phyloP scores from a whole-genome alignment of 129 eudicot genomes.

The Tagetes erecta region DNA sequence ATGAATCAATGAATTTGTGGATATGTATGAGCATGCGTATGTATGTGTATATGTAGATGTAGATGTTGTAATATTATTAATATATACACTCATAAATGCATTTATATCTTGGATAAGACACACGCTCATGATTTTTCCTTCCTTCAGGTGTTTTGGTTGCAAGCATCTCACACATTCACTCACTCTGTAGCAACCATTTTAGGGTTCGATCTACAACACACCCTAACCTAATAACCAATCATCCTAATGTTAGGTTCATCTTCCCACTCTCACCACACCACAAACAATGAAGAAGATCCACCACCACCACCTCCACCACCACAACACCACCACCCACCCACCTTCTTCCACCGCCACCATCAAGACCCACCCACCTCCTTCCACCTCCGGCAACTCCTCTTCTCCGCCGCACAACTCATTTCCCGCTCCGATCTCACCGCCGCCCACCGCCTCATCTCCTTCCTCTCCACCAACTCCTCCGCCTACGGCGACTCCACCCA shows the following conservation, averaged over 20 bases:
- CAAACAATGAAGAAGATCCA: constrained; percentile 16
- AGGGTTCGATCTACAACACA: constrained; percentile 5
- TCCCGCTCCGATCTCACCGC: constrained; percentile 64
- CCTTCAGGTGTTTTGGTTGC: constrained; percentile 38
- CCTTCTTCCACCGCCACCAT: background rate
- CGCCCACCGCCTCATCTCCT: constrained; percentile 65
- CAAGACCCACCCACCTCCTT: constrained; percentile 41
- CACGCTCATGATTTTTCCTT: constrained; percentile 16
- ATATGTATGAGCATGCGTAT: too few relatives aligned
- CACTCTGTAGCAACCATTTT: constrained; percentile 2
- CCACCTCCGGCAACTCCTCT: constrained; percentile 64
- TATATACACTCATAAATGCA: background rate
- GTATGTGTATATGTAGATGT: too few relatives aligned
- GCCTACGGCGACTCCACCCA: constrained; percentile 73
- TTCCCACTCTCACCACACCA: constrained; percentile 26
- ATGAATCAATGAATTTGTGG: too few relatives aligned
- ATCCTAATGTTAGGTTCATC: constrained; percentile 39
- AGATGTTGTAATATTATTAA: background rate
- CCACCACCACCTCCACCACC: constrained; percentile 20
- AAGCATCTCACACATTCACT: constrained; percentile 26
- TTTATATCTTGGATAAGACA: constrained; percentile 27
- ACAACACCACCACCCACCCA: background rate
- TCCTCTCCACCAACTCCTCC: constrained; percentile 50
- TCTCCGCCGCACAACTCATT: constrained; percentile 75
- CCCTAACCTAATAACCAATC: too few relatives aligned